These are phyloP conservation scores for Dicorynia guianensis DNA, from an alignment of 306 rosid species.

Conservation along the genomic window DNA sequence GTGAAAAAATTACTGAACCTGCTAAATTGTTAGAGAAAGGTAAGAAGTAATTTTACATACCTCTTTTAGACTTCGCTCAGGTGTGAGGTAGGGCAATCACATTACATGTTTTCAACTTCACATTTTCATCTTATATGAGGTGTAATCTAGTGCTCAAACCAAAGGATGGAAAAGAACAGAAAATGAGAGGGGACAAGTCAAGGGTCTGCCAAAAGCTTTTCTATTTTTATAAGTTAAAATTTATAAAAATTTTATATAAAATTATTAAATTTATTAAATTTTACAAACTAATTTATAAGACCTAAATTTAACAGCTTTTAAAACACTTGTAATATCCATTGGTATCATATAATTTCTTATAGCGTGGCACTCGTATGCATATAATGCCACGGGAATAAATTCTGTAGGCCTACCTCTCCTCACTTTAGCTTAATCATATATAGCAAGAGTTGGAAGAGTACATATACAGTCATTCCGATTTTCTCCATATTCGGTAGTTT, in stretches of 20 bases:
- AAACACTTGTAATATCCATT: too few species aligned
- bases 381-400: constrained; percentile 31
- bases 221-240: too few species aligned
- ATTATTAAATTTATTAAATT: too few species aligned
- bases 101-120: neutral
- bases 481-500: constrained; percentile 21
- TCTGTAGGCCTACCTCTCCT: neutral
- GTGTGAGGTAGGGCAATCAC: neutral
- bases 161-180: neutral
- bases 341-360: too few species aligned
- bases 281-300: too few species aligned
- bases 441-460: constrained; percentile 1
- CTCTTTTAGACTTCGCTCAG: neutral
- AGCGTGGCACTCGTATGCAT: neutral
- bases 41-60: neutral
- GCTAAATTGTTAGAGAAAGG: neutral
- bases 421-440: neutral
- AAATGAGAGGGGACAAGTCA: too few species aligned
- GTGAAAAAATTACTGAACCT: neutral
- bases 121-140: neutral
- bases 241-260: too few species aligned
- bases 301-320: too few species aligned
- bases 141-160: neutral
- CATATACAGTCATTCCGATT: constrained; percentile 4
- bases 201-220: too few species aligned